Percentiles rank a stretch among this genome's conserved stretches.
These are phyloP conservation scores for Galeopsis tetrahit DNA, from an alignment of 257 asterid species.

Conservation along the genomic window DNA sequence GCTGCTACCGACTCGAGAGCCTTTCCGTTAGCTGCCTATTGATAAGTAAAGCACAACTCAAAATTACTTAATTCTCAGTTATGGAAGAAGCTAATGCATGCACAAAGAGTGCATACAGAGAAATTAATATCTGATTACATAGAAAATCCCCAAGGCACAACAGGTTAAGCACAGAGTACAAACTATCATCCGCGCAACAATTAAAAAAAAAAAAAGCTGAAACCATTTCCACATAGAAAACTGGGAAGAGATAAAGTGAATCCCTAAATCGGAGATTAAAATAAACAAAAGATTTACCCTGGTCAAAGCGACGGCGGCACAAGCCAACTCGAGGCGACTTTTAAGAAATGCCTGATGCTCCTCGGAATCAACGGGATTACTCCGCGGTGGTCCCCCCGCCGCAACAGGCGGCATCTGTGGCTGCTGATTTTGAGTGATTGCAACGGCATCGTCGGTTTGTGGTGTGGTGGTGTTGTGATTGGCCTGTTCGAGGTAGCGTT, in stretches of 20 bases:
- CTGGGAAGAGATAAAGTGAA: not conserved
- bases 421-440: conserved; percentile 40
- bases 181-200: conserved; percentile 1
- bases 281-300: conserved; percentile 44
- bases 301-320: conserved; percentile 91
- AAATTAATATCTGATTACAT: not conserved
- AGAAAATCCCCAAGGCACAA: conserved; percentile 26
- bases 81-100: conserved; percentile 18
- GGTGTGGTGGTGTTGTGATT: conserved; percentile 36
- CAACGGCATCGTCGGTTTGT: conserved; percentile 38
- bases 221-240: conserved; percentile 16
- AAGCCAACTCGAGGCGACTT: conserved; percentile 83
- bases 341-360: conserved; percentile 74
- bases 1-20: conserved; percentile 45
- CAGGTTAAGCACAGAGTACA: conserved; percentile 26
- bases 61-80: conserved; percentile 11
- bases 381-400: conserved; percentile 37
- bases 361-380: conserved; percentile 56
- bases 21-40: conserved; percentile 58
- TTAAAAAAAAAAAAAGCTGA: not conserved
- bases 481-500: conserved; percentile 81
- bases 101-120: conserved; percentile 12
- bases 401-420: conserved; percentile 25
- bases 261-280: conserved; percentile 25
- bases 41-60: conserved; percentile 16